phyloP scores from a whole-genome alignment of 164 flowering plant species.

The Magnolia officinalis region DNA sequence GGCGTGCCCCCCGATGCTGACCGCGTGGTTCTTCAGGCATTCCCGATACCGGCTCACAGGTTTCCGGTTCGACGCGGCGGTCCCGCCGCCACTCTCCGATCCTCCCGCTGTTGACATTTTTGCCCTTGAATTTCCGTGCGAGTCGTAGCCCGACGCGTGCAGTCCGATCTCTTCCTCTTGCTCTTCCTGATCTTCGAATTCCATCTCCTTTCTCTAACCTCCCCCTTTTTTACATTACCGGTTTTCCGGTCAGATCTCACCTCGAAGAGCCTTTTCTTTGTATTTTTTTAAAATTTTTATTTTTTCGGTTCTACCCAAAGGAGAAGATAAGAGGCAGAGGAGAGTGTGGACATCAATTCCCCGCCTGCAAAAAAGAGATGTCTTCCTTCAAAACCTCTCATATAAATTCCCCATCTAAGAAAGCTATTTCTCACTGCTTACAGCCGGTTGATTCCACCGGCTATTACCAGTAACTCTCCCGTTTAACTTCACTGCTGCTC shows the following conservation, averaged over 20 bases:
- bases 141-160: conserved; percentile 32
- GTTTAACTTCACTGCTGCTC: neutral
- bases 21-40: conserved; percentile 79
- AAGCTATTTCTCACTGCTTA: conserved; percentile 7
- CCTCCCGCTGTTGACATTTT: conserved; percentile 9
- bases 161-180: conserved; percentile 48
- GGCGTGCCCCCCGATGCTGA: conserved; percentile 64
- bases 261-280: neutral
- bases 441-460: neutral
- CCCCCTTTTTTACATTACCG: neutral
- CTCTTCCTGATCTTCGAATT: conserved; percentile 53
- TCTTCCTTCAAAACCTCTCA: conserved; percentile 26
- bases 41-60: conserved; percentile 42
- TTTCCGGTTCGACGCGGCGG: conserved; percentile 2
- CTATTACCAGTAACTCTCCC: neutral
- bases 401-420: conserved; percentile 16
- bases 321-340: conserved; percentile 36
- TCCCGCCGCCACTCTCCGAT: neutral
- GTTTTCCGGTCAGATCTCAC: neutral
- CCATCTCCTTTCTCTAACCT: conserved; percentile 20
- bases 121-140: conserved; percentile 23
- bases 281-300: neutral
- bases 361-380: conserved; percentile 24
- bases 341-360: conserved; percentile 56
- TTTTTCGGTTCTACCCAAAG: neutral